Conservation (phyloP, 768 basidiomycete genomes). For the Russula sp. region DNA sequence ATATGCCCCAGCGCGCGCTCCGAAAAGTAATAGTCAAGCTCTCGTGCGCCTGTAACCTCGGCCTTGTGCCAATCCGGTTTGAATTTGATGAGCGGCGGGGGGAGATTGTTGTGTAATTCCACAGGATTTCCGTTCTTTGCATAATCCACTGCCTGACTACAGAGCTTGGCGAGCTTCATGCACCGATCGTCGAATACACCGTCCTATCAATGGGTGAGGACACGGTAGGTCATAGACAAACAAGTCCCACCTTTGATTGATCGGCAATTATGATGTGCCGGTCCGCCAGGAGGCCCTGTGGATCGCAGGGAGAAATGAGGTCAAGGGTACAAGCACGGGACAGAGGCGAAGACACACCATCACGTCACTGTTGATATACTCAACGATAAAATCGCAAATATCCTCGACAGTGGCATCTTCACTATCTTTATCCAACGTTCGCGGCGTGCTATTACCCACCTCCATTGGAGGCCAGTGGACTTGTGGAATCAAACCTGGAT, state of each 20-base stretch:
- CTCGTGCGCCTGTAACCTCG: conserved; percentile 41
- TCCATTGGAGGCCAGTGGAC: conserved; percentile 38
- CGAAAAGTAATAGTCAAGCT: conserved; percentile 70
- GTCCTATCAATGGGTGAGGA: conserved; percentile 39
- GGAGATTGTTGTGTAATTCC: conserved; percentile 47
- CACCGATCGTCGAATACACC: conserved; percentile 63
- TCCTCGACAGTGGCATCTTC: conserved; percentile 57
- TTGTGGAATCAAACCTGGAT: conserved; percentile 54
- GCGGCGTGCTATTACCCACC: conserved; percentile 42
- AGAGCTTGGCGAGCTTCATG: conserved; percentile 55
- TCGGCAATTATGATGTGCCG: conserved; percentile 71
- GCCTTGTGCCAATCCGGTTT: conserved; percentile 78
- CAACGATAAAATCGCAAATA: conserved; percentile 75
- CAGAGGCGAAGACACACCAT: conserved; percentile 46
- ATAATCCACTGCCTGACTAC: conserved; percentile 72
- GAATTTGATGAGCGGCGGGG: conserved; percentile 54
- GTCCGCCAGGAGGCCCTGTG: conserved; percentile 65
- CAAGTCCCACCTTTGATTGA: conserved; percentile 57
- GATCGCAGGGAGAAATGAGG: not conserved
- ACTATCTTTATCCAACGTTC: conserved; percentile 31
- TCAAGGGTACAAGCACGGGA: not conserved
- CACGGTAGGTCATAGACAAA: not conserved
- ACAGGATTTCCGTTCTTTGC: conserved; percentile 74
- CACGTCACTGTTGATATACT: conserved; percentile 82
- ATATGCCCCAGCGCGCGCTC: conserved; percentile 66